phyloP scores from a whole-genome alignment of 768 basidiomycete species.

The Hypholoma fasciculare region DNA sequence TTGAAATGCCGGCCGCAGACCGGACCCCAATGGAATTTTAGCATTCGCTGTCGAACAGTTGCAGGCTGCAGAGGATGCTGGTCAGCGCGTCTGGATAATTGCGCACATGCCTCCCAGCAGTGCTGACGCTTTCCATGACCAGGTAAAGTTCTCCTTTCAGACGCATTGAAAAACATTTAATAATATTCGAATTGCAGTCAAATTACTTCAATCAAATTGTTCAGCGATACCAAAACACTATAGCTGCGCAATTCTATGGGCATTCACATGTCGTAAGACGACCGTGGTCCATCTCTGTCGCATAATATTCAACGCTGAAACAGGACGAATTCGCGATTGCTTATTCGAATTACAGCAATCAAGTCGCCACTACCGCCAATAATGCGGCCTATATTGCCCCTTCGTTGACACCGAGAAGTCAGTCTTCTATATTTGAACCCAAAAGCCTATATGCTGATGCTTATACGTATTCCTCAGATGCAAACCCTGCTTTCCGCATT shows the following conservation, averaged over 20 bases:
- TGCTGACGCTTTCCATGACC: slow-evolving; percentile 50
- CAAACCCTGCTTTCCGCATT: slow-evolving; percentile 56
- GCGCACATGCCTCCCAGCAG: slow-evolving; percentile 58
- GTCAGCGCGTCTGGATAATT: slow-evolving; percentile 63
- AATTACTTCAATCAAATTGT: slow-evolving; percentile 66
- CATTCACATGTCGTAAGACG: slow-evolving; percentile 45
- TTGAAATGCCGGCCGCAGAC: slow-evolving; percentile 9
- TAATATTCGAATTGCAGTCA: slow-evolving; percentile 36
- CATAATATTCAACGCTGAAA: neutral
- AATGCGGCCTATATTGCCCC: slow-evolving; percentile 52
- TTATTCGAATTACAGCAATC: slow-evolving; percentile 54
- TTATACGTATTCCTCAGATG: slow-evolving; percentile 31
- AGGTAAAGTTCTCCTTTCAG: slow-evolving; percentile 30
- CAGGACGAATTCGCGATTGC: slow-evolving; percentile 62
- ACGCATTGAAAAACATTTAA: slow-evolving; percentile 9
- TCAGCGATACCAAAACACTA: slow-evolving; percentile 57
- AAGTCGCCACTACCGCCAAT: slow-evolving; percentile 42
- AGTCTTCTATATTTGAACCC: slow-evolving; percentile 11
- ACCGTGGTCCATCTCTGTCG: neutral
- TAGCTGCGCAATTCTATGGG: slow-evolving; percentile 63
- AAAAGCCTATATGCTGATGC: neutral
- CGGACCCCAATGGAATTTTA: slow-evolving; percentile 63
- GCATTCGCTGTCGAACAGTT: slow-evolving; percentile 54
- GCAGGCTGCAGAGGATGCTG: slow-evolving; percentile 58
- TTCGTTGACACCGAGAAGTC: slow-evolving; percentile 60